Evolutionary conservation across 768 basidiomycete species (phyloP), one percentile per base, ranked within the genome.

Genomic region (Xerocomus brunneocitrinus): DNA sequence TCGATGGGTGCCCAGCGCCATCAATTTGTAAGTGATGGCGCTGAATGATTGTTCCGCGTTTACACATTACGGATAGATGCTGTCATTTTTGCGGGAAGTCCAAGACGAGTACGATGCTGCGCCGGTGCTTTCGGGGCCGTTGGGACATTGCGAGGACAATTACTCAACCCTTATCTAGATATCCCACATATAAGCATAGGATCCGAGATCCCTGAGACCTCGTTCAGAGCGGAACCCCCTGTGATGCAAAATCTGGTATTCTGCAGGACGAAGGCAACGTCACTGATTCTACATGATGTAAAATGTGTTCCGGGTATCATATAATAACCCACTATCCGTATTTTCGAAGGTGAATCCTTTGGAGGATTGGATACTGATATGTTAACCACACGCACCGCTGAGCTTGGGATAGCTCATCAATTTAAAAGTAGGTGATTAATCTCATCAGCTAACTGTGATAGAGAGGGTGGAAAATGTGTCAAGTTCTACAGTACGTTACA

Each of bases 1-100:
- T 63, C 66, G 52, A 70, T 91, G 67, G 91, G 89, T 24, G 75
- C 78, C 54, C 83, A 78, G 59, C 74, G 92, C 58, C 92, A 95
- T 65, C 71, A 80, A 59, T 73, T 86, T 47, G 91, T 92, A 58
- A 55, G 79, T 67, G 7, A 38, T n/a, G 13, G 25, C 6, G 25
- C 30, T 13, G 27, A 12, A 25, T 24, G 6, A 24, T 35, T 34
- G 12, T 31, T 25, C 22, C 22, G 14, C 14, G 22, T 39, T 49
- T 30, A 27, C 38, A 24, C 38, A 5, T 28, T 14, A 41, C 49
- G 54, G 32, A 22, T 64, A 90, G 89, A 76, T 89, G 69, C 60
- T 85, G 16, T 74, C 80, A 16, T 90, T 90, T 65, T 70, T 90
- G 31, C 58, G 69, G 6, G 77, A 79, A 4, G 67, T 88, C 9